Conservation (phyloP, 805 yeast genomes). For the Candida golubevii region DNA sequence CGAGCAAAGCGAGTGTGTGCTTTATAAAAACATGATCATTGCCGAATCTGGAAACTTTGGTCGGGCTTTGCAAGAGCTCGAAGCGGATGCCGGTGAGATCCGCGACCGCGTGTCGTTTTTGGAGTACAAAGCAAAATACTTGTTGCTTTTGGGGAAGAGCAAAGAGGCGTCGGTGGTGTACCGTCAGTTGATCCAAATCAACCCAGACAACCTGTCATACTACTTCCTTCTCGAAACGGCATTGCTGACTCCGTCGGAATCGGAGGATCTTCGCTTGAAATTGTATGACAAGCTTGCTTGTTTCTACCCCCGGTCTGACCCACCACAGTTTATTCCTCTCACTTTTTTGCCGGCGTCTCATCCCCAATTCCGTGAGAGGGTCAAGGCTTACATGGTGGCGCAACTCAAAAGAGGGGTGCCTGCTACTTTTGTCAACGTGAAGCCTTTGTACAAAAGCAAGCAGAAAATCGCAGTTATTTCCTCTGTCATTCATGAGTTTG, state of each 20-base stretch:
- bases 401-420: conserved; percentile 83
- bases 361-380: conserved; percentile 45
- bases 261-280: conserved; percentile 47
- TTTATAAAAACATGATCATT: conserved; percentile 68
- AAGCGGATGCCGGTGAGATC: conserved; percentile 44
- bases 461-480: conserved; percentile 43
- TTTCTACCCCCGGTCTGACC: conserved; percentile 81
- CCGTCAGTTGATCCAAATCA: conserved; percentile 70
- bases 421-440: conserved; percentile 79
- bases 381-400: conserved; percentile 49
- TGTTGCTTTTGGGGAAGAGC: conserved; percentile 50
- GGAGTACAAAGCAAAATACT: conserved; percentile 65
- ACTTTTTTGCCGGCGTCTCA: conserved; percentile 57
- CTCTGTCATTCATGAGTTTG: conserved; percentile 49
- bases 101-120: conserved; percentile 55
- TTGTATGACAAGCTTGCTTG: conserved; percentile 61
- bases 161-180: conserved; percentile 67
- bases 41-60: conserved; percentile 58
- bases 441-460: conserved; percentile 62
- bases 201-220: conserved; percentile 73
- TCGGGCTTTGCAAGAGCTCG: conserved; percentile 59
- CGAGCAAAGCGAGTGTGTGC: conserved; percentile 77
- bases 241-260: conserved; percentile 46
- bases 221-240: conserved; percentile 64
- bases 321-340: conserved; percentile 75